Base-by-base conservation (phyloP, 169 alveolate genomes). In the Blepharisma undulans region DNA sequence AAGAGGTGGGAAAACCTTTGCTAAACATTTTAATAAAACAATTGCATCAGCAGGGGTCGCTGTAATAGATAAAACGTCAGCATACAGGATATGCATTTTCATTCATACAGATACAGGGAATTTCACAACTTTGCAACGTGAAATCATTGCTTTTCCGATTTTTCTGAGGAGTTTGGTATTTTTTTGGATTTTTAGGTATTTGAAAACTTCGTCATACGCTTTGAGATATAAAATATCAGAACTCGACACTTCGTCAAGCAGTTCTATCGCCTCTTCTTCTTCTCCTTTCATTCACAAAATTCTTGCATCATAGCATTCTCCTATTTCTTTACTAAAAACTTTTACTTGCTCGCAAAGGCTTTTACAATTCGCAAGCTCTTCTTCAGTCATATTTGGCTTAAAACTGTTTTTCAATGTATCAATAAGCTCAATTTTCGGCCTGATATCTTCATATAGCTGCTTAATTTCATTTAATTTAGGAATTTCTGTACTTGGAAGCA, bases 1-100 rank as follows among this genome's bases (percentile, higher is more conserved):
- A 34, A 84, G 22, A 27, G 89, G 89, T 25, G 89, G 89, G 61
- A 84, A 76, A 22, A 84, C 34, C 89, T 84, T 84, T 1, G 89
- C 89, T 29, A 84, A 25, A 10, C 72, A n/a, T 84, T 84, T 84
- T 30, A 84, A 30, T 25, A 84, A n/a, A 14, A 60, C 14, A 59
- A 84, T 84, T n/a, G 89, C 89, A 32, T 60, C 60, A 33, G 34
- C 77, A n/a, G 89, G 89, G 71, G 33, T 60, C 12, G 25, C 34
- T n/a, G 33, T 25, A 12, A 27, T 84, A 36, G 29, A 21, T 7
- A 84, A 7, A 25, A 84, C 48, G 25, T 84, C 60, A 34, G 89
- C 27, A 29, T 84, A 48, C 14, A 84, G 25, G 7, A 84, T 21
- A 59, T 84, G 29, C 27, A 30, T 76, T 48, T 84, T 84, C 29